Evolutionary conservation across 2,329 filamentous ascomycete genomes (phyloP), one percentile per base, ranked within the genome.

Genomic region (Falciphora oryzae): DNA sequence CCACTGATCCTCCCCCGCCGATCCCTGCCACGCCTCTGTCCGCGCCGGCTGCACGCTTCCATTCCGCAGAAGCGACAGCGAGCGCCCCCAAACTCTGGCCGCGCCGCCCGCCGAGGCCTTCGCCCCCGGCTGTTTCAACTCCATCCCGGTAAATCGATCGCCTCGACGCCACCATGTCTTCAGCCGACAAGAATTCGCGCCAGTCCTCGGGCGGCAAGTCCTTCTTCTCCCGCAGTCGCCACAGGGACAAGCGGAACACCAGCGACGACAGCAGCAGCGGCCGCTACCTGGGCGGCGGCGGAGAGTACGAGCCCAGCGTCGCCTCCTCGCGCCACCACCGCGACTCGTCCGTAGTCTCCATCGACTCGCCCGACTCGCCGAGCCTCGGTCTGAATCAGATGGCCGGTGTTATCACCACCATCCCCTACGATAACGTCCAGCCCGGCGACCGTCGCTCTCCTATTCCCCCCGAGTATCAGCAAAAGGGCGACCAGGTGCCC

Each of bases 201-300:
- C 90, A 94, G 81, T 92, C 90, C 69, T 93, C 91, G 65, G 79
- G 79, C 71, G 83, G 83, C 73, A 76, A 75, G 71, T 92, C 89
- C 68, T 92, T 97, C 81, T 97, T 97, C 80, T 93, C 92, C 72
- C 87, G 93, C 74, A 90, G 89, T 79, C 95, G 92, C 80, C 90
- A 96, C 77, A 91, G 88, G 77, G 85, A 85, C 72, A 87, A 88
- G 75, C 85, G 88, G 74, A 81, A 83, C 71, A 77, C 81, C 67
- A 85, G 86, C 75, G 82, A 85, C 70, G 85, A 88, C 72, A 35
- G 50, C 53, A 63, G 29, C 53, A 53, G 44, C 44, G 80, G 81
- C 70, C 81, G 81, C 69, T 82, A 83, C 69, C 73, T 82, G 67
- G 38, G 29, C 29, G 77, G 78, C 70, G 77, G 78, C 68, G 81